Conservation (phyloP, 1,139 yeast species). For the Blastobotrys niveus region DNA sequence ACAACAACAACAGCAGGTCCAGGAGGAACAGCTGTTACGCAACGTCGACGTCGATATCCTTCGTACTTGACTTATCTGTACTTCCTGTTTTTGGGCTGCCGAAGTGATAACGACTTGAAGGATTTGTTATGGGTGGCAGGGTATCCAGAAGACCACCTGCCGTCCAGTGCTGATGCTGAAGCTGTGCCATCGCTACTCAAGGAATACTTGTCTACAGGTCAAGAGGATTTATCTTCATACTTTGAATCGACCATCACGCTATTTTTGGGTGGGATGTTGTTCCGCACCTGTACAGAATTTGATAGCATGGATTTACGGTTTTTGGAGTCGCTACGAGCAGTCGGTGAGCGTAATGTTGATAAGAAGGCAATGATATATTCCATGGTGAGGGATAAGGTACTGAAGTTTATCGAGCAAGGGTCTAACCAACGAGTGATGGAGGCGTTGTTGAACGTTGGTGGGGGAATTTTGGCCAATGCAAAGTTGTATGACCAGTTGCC, state of each 20-base stretch:
- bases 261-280: slow-evolving; percentile 50
- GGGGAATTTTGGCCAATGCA: slow-evolving; percentile 19
- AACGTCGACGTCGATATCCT: slow-evolving; percentile 18
- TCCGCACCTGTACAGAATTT: slow-evolving; percentile 46
- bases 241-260: slow-evolving; percentile 47
- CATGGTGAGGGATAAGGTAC: slow-evolving; percentile 22
- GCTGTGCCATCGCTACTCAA: slow-evolving; percentile 46
- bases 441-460: slow-evolving; percentile 21
- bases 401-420: slow-evolving; percentile 22
- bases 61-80: slow-evolving; percentile 44
- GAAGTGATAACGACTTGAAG: slow-evolving; percentile 45
- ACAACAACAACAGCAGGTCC: not conserved
- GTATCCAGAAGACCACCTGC: slow-evolving; percentile 30
- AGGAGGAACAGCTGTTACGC: no score
- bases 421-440: slow-evolving; percentile 20
- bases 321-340: slow-evolving; percentile 44
- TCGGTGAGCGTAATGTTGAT: slow-evolving; percentile 30
- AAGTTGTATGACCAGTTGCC: slow-evolving; percentile 21
- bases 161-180: slow-evolving; percentile 29
- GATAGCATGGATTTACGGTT: slow-evolving; percentile 51
- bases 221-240: no score
- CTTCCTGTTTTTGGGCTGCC: slow-evolving; percentile 48
- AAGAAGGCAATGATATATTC: slow-evolving; percentile 27
- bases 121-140: slow-evolving; percentile 45
- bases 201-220: slow-evolving; percentile 45